Evolutionary conservation across 1,139 yeast species (phyloP).

Genomic region (Hyphopichia khmerensis): DNA sequence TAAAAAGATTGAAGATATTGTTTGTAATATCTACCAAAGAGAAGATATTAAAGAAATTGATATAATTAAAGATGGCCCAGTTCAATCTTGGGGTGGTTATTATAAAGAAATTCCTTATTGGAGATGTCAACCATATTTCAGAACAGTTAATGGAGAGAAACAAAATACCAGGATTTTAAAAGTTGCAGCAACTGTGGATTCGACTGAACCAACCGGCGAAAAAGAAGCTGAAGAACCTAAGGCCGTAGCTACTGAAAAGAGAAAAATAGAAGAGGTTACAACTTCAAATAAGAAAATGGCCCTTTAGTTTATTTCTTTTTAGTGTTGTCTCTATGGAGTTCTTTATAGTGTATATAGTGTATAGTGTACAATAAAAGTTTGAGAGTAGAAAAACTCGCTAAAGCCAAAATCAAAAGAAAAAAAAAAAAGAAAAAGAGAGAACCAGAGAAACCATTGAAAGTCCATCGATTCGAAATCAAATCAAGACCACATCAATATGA

Average conservation of each 20-base stretch:
- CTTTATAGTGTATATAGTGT: background rate
- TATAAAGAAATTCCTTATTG: conserved; percentile 90
- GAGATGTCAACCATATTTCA: conserved; percentile 95
- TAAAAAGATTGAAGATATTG: conserved; percentile 61
- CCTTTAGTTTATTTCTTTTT: background rate
- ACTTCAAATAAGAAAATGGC: background rate
- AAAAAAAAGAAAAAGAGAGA: background rate
- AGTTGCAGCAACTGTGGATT: conserved; percentile 36
- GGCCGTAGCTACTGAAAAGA: background rate
- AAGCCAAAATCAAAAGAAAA: too few species aligned
- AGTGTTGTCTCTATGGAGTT: background rate
- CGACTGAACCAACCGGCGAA: conserved; percentile 6
- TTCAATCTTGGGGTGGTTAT: conserved; percentile 73
- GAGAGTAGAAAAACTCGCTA: background rate
- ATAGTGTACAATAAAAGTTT: background rate
- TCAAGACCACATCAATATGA: conserved; percentile 5
- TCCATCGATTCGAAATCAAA: background rate
- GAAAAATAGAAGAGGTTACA: too few species aligned
- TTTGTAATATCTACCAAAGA: conserved; percentile 49
- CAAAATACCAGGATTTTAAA: conserved; percentile 42
- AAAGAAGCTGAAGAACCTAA: conserved; percentile 1
- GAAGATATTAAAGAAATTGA: conserved; percentile 49
- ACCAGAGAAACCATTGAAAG: background rate
- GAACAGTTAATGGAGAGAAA: conserved; percentile 73
- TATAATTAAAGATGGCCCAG: conserved; percentile 50